These are phyloP conservation scores for Diaporthe ampelina DNA, from an alignment of 2,329 filamentous ascomycete species.

Conservation along the genomic window DNA sequence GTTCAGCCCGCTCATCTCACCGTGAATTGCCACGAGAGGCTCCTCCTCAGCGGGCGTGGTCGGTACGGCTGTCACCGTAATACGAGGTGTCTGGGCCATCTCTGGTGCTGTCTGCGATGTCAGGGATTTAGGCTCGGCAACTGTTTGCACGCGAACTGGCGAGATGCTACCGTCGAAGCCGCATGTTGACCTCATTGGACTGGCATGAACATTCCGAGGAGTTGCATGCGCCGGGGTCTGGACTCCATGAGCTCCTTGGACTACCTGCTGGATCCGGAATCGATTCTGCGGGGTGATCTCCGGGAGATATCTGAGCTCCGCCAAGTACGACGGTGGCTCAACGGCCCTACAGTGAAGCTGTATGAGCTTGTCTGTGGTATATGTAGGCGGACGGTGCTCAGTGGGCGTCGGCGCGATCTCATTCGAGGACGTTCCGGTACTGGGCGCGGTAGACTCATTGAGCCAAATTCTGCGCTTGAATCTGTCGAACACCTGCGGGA, in stretches of 20 bases:
- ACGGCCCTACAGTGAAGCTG: neutral
- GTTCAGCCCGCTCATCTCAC: constrained; percentile 15
- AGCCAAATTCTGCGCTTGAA: neutral
- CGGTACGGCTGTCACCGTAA: neutral
- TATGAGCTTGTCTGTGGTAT: constrained; percentile 18
- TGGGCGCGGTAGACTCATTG: neutral
- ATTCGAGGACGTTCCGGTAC: neutral
- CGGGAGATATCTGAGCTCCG: constrained; percentile 10
- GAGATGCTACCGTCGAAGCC: neutral
- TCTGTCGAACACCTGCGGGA: neutral
- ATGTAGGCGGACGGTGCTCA: neutral
- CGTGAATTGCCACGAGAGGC: neutral
- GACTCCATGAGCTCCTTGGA: neutral
- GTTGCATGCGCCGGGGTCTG: too few relatives aligned
- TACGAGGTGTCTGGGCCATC: neutral
- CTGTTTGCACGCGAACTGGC: neutral
- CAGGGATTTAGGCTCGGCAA: too few relatives aligned
- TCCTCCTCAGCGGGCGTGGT: neutral
- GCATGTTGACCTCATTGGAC: neutral
- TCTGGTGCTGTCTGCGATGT: neutral
- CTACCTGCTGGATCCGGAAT: neutral
- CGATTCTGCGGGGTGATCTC: neutral
- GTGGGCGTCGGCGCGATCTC: neutral
- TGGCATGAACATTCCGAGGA: neutral
- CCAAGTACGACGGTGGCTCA: neutral